Evolutionary conservation across 768 basidiomycete genomes (phyloP), one percentile per base, ranked within the genome.

Genomic region (Amanita inopinata): DNA sequence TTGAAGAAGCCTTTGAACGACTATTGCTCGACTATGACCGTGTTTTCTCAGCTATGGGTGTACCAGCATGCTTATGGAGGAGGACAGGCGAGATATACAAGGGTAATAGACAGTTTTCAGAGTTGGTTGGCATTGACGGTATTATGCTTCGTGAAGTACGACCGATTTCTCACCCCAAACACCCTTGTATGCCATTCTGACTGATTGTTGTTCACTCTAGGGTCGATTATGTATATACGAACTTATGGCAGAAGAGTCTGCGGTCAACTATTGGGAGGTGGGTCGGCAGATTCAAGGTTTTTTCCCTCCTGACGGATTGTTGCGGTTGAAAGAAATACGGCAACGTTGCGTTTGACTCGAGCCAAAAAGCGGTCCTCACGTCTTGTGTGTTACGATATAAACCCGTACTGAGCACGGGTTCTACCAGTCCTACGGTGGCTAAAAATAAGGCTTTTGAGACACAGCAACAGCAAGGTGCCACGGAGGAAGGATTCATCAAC

Each of bases 81-180:
- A 70, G 94, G 36, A 99, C 94, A 2, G 94, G 94, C 24, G 93
- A 98, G 65, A 98, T 98, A 49, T 98, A 97, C 70, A 98, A 98
- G 61, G 93, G 85, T 33, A 99, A 99, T 57, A 76, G 89, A 43
- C 92, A 94, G 62, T 97, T 99, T 58, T 82, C 90, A 4, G 88
- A 90, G 54, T 68, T 98, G 5, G 76, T 96, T 23, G 83, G 92
- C 15, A 71, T 96, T 22, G 87, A 91, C 45, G 84, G 87, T 28
- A 78, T 78, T 47, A 82, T 86, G 75, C 73, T 94, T 63, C 79
- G 86, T n/a, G 90, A 91, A 46, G 84, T 83, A 64, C 27, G 33
- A 36, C n/a, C 27, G 22, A 18, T 45, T 27, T 40, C 36, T 23
- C 36, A 42, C 22, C 27, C 33, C n/a, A n/a, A n/a, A n/a, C n/a